Percentiles rank a stretch among this genome's conserved stretches.
Evolutionary conservation across 2,329 filamentous ascomycete species (phyloP).

Genomic region (Colletotrichum sp.): DNA sequence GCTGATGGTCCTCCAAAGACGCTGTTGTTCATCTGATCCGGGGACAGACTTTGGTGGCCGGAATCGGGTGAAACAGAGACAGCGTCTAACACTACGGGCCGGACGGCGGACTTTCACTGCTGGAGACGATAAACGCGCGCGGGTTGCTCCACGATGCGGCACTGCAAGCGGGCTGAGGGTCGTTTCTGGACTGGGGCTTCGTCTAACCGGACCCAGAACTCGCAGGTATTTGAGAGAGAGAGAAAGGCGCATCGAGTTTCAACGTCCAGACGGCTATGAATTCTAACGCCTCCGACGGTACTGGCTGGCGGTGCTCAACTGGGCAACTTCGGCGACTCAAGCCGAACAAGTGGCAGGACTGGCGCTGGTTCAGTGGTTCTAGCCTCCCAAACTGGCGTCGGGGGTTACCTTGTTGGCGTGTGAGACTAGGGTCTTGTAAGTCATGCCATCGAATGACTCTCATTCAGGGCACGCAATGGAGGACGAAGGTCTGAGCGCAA

Average conservation of each 20-base stretch:
- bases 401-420: background rate
- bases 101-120: background rate
- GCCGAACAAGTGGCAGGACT: background rate
- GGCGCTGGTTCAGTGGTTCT: background rate
- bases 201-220: background rate
- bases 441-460: background rate
- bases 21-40: background rate
- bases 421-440: background rate
- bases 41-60: background rate
- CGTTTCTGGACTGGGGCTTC: background rate
- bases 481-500: background rate
- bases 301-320: background rate
- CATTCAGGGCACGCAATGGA: background rate
- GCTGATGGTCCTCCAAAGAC: background rate
- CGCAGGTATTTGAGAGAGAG: background rate
- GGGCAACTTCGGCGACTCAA: background rate
- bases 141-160: background rate
- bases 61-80: constrained; percentile 2
- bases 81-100: background rate
- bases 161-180: background rate
- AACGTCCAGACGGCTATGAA: background rate
- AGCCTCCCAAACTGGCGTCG: background rate
- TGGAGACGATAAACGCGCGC: background rate
- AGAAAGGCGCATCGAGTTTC: background rate
- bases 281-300: background rate